Evolutionary conservation across 139 green algal species (phyloP), one percentile per base, ranked within the genome.

Genomic region (Chlamydomonas sphaeroides): DNA sequence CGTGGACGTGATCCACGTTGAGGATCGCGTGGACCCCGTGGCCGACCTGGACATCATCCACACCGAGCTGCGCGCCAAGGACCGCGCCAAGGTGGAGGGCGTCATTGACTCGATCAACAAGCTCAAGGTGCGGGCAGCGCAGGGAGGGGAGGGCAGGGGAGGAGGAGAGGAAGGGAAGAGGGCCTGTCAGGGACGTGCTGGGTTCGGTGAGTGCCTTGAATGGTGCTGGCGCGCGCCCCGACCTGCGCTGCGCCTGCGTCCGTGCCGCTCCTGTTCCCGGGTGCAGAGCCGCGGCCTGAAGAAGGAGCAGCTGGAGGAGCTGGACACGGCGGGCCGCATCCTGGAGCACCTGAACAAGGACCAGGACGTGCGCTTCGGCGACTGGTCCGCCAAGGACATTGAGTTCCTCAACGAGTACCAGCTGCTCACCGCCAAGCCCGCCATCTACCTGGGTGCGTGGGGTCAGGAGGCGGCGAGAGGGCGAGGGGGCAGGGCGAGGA

Each of bases 41-140:
- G 93, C 93, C 6, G 97, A 99, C 81, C 89, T 99, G 61, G 95
- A 99, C 7, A 99, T 99, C 93, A 98, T 99, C 85, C 91, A 96
- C 78, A 28, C 10, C 10, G 74, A 80, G 74, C 74, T 80, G 41
- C 59, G 74, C 38, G 74, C 74, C 59, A 80, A 80, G 45, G 62
- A 83, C 23, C 42, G 45, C 1, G 41, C 62, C 76, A 74, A 83
- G 76, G 63, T 89, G 17, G 72, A 85, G 79, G 76, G 61, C 61
- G 86, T 88, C 36, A 79, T 89, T 25, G 82, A 95, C 38, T 65
- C 66, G 14, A 83, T 95, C 51, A 88, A 89, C 75, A 94, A 93
- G 84, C 69, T 88, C 56, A 85, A 86, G 45, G 45, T 53, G 45
- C 11, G 45, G 45, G 45, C 14, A n/a, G n/a, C n/a, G n/a, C n/a